These are phyloP conservation scores for Rhypophila decipiens DNA, from an alignment of 495 filamentous ascomycete genomes.

Conservation along the genomic window DNA sequence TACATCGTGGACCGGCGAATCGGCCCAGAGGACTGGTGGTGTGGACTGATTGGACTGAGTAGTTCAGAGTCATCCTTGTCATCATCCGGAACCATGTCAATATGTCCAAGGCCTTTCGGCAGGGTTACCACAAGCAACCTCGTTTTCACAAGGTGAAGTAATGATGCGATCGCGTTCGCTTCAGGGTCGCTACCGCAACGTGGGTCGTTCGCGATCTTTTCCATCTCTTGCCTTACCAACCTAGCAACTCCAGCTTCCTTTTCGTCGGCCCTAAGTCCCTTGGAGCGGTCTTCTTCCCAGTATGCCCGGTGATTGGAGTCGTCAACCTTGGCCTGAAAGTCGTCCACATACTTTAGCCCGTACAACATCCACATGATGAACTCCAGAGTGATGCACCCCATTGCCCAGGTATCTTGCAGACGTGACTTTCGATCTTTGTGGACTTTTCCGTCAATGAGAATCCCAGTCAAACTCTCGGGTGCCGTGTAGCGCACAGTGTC, in stretches of 20 bases:
- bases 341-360: too few relatives aligned
- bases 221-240: not conserved
- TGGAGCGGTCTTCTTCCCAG: too few relatives aligned
- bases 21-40: too few relatives aligned
- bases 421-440: constrained; percentile 3
- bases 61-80: too few relatives aligned
- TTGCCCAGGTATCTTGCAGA: constrained; percentile 32
- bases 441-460: not conserved
- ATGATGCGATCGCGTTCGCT: constrained; percentile 7
- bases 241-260: too few relatives aligned
- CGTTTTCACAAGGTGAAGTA: constrained; percentile 15
- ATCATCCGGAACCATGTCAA: too few relatives aligned
- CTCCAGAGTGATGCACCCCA: constrained; percentile 33
- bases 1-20: too few relatives aligned
- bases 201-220: not conserved
- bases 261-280: too few relatives aligned
- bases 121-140: constrained; percentile 21
- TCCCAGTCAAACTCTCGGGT: constrained; percentile 18
- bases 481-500: constrained; percentile 20
- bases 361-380: constrained; percentile 30
- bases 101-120: constrained; percentile 1
- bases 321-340: too few relatives aligned
- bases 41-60: too few relatives aligned
- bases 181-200: constrained; percentile 8
- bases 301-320: too few relatives aligned